Evolutionary conservation across 1,284 basidiomycete species (phyloP).

Genomic region (Trichosporon asahii): DNA sequence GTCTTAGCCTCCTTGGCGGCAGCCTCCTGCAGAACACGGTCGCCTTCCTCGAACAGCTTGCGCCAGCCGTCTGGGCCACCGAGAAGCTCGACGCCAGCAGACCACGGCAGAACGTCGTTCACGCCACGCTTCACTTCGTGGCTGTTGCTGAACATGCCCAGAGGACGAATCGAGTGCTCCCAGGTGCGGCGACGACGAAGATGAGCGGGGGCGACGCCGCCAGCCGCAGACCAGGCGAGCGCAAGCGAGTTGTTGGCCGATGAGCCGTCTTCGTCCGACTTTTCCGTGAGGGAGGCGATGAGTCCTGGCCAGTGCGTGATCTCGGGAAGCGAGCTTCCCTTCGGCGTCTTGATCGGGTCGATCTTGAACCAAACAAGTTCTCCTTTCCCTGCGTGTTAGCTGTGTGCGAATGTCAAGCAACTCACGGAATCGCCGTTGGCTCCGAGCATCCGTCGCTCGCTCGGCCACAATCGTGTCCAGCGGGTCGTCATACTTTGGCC

Average conservation of each 20-base stretch:
- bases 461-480: slow-evolving; percentile 14
- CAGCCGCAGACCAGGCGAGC: slow-evolving; percentile 22
- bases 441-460: slow-evolving; percentile 22
- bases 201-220: slow-evolving; percentile 17
- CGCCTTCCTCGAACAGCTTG: slow-evolving; percentile 29
- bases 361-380: slow-evolving; percentile 45
- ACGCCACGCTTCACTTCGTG: slow-evolving; percentile 27
- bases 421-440: slow-evolving; percentile 21
- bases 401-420: neutral
- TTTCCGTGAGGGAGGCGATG: slow-evolving; percentile 21
- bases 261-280: neutral
- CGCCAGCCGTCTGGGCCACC: slow-evolving; percentile 36
- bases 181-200: neutral
- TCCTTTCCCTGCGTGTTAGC: slow-evolving; percentile 31
- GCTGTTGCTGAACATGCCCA: slow-evolving; percentile 36
- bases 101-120: slow-evolving; percentile 38
- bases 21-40: slow-evolving; percentile 29
- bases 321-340: slow-evolving; percentile 16
- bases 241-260: slow-evolving; percentile 20
- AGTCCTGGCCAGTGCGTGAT: slow-evolving; percentile 48
- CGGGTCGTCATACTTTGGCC: slow-evolving; percentile 8
- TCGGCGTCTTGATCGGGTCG: slow-evolving; percentile 29
- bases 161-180: slow-evolving; percentile 35
- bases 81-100: slow-evolving; percentile 31
- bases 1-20: slow-evolving; percentile 27